These are phyloP conservation scores for Tetrahymena elliotti DNA, from an alignment of 73 alveolate genomes.

Conservation along the genomic window DNA sequence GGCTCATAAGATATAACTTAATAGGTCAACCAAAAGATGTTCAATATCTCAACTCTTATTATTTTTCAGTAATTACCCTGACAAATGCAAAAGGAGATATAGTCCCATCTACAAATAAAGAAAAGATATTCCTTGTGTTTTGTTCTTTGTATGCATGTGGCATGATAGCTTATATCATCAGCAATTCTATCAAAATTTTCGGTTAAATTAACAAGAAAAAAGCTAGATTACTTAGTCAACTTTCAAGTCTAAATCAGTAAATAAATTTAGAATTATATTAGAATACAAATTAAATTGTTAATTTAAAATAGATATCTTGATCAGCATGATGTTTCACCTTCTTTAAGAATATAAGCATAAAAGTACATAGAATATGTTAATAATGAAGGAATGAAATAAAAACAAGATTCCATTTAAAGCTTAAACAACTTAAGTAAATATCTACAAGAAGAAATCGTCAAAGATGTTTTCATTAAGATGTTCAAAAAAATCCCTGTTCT, in stretches of 20 bases:
- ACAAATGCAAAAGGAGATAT: neutral
- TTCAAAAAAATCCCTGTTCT: neutral
- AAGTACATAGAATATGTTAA: neutral
- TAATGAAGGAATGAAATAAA: neutral
- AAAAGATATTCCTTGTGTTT: neutral
- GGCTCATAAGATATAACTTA: neutral
- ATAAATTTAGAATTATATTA: too few species aligned
- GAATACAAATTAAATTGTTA: too few species aligned
- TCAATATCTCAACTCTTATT: neutral
- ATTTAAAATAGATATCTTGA: neutral
- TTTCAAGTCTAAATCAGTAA: neutral
- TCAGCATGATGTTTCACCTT: neutral
- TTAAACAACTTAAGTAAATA: neutral
- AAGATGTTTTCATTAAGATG: neutral
- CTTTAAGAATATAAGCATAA: neutral
- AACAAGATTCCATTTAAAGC: neutral
- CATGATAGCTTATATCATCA: neutral
- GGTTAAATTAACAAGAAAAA: neutral
- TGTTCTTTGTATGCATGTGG: neutral
- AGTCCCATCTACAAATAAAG: neutral
- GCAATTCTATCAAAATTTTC: neutral
- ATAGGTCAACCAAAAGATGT: neutral
- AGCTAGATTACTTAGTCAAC: neutral
- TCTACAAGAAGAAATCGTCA: neutral
- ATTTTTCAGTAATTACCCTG: neutral